Evolutionary conservation across 345 rosid genomes (phyloP).

Genomic region (Alliaria petiolata): DNA sequence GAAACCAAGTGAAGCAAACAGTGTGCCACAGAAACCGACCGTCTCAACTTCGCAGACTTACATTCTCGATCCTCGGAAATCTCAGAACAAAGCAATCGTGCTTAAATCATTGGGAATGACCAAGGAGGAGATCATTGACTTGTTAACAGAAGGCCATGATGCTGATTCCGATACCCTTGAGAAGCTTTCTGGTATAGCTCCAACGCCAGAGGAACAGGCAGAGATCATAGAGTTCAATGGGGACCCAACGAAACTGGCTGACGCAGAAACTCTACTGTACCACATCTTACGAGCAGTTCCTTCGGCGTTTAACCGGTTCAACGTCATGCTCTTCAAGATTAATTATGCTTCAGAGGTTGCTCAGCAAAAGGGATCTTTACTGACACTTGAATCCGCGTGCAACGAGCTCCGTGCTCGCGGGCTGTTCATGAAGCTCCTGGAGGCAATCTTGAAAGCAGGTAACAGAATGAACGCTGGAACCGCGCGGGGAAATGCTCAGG

Average conservation of each 20-base stretch:
- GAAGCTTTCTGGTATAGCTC: slow-evolving; percentile 69
- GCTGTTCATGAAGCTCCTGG: slow-evolving; percentile 74
- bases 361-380: slow-evolving; percentile 45
- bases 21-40: neutral
- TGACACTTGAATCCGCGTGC: slow-evolving; percentile 57
- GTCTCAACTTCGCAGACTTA: slow-evolving; percentile 40
- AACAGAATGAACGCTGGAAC: slow-evolving; percentile 95
- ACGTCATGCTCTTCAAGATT: slow-evolving; percentile 73
- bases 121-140: slow-evolving; percentile 51
- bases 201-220: slow-evolving; percentile 63
- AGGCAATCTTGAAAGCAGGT: slow-evolving; percentile 92
- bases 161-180: slow-evolving; percentile 63
- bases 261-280: slow-evolving; percentile 70
- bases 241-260: slow-evolving; percentile 54
- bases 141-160: slow-evolving; percentile 57
- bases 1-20: slow-evolving; percentile 34
- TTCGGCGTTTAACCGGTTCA: slow-evolving; percentile 59
- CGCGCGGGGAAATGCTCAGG: slow-evolving; percentile 81
- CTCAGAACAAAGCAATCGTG: slow-evolving; percentile 82
- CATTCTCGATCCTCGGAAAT: slow-evolving; percentile 68
- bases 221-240: slow-evolving; percentile 54
- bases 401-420: slow-evolving; percentile 71
- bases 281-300: slow-evolving; percentile 65
- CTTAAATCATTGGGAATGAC: slow-evolving; percentile 64
- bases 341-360: slow-evolving; percentile 57